Conservation (phyloP, 2,329 filamentous ascomycete species). For the Colletotrichum eleusines region DNA sequence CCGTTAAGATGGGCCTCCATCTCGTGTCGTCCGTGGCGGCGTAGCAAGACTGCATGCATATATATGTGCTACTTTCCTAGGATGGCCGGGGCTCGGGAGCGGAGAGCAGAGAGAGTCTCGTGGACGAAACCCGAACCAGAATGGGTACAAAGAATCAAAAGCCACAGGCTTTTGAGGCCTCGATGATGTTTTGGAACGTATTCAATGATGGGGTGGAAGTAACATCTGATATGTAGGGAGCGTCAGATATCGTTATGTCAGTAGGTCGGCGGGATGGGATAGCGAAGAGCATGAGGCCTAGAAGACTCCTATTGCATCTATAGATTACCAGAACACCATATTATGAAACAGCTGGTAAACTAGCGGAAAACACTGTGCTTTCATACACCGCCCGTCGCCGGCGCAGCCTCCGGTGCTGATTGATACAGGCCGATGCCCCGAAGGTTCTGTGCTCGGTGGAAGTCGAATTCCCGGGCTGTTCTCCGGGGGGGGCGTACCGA, state of each 20-base stretch:
- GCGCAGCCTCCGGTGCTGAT: background rate
- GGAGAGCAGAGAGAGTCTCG: no score
- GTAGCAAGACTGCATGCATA: no score
- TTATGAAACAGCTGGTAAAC: background rate
- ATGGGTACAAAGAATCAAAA: background rate
- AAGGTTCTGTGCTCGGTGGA: background rate
- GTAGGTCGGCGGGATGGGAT: background rate
- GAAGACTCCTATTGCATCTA: no score
- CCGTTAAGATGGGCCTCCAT: background rate
- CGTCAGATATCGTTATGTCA: background rate
- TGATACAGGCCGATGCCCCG: background rate
- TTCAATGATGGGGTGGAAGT: background rate
- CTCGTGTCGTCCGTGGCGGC: background rate
- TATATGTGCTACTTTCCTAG: background rate
- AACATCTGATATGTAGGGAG: background rate
- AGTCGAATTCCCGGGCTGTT: slow-evolving; percentile 5
- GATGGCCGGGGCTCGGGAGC: background rate
- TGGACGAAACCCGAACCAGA: no score
- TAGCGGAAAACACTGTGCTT: background rate
- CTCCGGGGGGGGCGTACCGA: slow-evolving; percentile 11
- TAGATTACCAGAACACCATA: no score
- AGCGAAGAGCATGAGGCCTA: no score
- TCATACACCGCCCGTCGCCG: no score
- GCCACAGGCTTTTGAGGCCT: background rate
- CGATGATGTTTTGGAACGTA: background rate